These are phyloP conservation scores for Cystofilobasidium capitatum DNA, from an alignment of 768 basidiomycete genomes.

Conservation along the genomic window DNA sequence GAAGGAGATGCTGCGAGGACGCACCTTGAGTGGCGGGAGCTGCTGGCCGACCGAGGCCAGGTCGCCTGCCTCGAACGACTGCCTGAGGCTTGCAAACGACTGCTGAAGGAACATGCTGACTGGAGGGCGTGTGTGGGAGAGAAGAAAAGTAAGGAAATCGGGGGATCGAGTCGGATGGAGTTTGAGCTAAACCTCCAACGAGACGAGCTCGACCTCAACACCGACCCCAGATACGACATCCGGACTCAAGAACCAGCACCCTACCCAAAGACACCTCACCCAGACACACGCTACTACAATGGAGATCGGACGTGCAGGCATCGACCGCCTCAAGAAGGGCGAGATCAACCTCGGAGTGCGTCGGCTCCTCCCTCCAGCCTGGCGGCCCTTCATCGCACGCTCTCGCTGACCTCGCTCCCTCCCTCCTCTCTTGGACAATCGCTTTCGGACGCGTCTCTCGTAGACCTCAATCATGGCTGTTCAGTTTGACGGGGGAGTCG, in stretches of 20 bases:
- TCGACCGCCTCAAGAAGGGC: conserved; percentile 78
- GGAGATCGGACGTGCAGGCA: conserved; percentile 50
- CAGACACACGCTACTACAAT: conserved; percentile 38
- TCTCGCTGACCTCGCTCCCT: background rate
- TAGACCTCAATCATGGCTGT: conserved; percentile 99
- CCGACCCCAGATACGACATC: background rate
- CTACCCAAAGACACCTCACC: conserved; percentile 20
- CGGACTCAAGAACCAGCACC: background rate
- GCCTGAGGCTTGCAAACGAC: conserved; percentile 55
- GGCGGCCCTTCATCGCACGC: background rate
- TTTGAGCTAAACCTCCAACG: conserved; percentile 41
- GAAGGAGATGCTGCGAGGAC: background rate
- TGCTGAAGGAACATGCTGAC: conserved; percentile 33
- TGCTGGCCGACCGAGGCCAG: conserved; percentile 56
- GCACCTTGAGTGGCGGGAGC: conserved; percentile 67
- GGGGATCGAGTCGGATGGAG: conserved; percentile 5
- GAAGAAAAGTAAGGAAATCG: background rate
- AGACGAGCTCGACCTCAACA: background rate
- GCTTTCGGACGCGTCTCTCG: background rate
- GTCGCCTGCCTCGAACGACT: conserved; percentile 59
- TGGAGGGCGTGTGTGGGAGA: conserved; percentile 49
- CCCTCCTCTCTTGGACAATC: background rate
- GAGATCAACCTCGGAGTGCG: conserved; percentile 95
- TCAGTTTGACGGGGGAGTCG: conserved; percentile 86
- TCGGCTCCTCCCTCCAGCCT: conserved; percentile 26